These are phyloP conservation scores for Fusarium sp. DNA, from an alignment of 2,329 filamentous ascomycete species.

Conservation along the genomic window DNA sequence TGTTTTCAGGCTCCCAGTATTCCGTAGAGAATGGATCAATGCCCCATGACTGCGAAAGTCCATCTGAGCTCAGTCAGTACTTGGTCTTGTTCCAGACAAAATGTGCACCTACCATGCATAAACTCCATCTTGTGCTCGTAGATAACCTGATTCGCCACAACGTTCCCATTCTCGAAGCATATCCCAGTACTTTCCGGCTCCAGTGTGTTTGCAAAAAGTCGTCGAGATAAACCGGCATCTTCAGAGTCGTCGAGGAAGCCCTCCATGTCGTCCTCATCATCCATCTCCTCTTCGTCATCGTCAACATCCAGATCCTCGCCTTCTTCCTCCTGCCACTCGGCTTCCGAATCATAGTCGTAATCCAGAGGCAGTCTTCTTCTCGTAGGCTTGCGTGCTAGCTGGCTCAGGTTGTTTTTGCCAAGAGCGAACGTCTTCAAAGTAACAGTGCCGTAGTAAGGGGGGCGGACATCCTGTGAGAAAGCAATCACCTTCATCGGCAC, in stretches of 20 bases:
- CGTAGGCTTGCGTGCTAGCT: conserved; percentile 65
- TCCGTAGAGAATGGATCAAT: conserved; percentile 87
- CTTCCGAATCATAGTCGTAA: conserved; percentile 89
- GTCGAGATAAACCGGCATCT: conserved; percentile 67
- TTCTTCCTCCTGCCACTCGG: conserved; percentile 82
- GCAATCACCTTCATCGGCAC: conserved; percentile 72
- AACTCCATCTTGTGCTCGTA: conserved; percentile 78
- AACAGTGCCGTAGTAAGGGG: conserved; percentile 78
- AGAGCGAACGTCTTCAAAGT: conserved; percentile 66
- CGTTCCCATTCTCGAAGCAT: conserved; percentile 77
- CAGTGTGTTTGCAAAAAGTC: conserved; percentile 73
- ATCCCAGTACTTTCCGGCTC: conserved; percentile 83
- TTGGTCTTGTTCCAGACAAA: no score
- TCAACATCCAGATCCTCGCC: conserved; percentile 77
- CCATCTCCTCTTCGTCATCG: conserved; percentile 74
- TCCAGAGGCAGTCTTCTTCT: conserved; percentile 70
- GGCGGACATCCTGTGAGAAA: conserved; percentile 73
- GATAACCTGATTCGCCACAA: conserved; percentile 59
- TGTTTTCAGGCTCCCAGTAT: conserved; percentile 75
- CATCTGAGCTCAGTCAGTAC: conserved; percentile 49
- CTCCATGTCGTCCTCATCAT: conserved; percentile 86
- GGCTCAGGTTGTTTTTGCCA: conserved; percentile 58
- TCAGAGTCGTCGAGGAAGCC: conserved; percentile 91
- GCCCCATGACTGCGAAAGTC: conserved; percentile 58
- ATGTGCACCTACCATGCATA: conserved; percentile 68